These are phyloP conservation scores for Uncinocarpus reesii DNA, from an alignment of 2,329 filamentous ascomycete species.

Conservation along the genomic window DNA sequence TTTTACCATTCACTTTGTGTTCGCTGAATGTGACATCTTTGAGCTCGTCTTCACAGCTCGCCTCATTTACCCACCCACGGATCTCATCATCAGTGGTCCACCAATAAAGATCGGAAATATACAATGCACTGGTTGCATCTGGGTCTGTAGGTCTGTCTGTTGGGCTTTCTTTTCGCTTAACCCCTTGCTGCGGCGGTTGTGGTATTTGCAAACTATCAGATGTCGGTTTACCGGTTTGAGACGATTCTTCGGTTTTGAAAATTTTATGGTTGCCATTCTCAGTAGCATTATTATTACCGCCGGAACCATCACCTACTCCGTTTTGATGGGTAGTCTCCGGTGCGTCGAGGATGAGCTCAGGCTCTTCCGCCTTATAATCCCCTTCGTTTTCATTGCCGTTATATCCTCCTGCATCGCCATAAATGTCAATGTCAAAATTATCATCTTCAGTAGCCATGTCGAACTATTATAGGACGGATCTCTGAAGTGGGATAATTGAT, in stretches of 20 bases:
- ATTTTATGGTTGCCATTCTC: conserved; percentile 22
- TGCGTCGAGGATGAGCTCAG: conserved; percentile 32
- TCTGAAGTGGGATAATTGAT: conserved; percentile 27
- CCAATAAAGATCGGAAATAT: conserved; percentile 88
- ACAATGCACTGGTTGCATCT: conserved; percentile 58
- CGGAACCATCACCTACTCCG: conserved; percentile 19
- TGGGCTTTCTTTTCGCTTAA: conserved; percentile 51
- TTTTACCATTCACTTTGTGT: conserved; percentile 98
- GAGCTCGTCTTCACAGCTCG: conserved; percentile 71
- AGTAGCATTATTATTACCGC: conserved; percentile 21
- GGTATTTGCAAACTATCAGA: conserved; percentile 22
- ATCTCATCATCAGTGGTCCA: conserved; percentile 96
- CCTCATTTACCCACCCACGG: conserved; percentile 70
- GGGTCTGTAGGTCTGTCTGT: conserved; percentile 49
- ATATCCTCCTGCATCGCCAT: conserved; percentile 48
- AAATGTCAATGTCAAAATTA: conserved; percentile 62
- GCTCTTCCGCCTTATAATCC: conserved; percentile 33
- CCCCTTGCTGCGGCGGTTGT: conserved; percentile 45
- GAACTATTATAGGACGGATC: conserved; percentile 23
- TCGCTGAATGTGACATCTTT: conserved; percentile 95
- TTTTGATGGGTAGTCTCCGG: conserved; percentile 28
- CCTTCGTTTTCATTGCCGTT: conserved; percentile 40
- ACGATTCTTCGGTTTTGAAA: conserved; percentile 19
- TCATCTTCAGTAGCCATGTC: conserved; percentile 51
- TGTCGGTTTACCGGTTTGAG: conserved; percentile 13